Evolutionary conservation across 306 rosid species (phyloP), one percentile per base, ranked within the genome.

Genomic region (Lathyrus sativus): DNA sequence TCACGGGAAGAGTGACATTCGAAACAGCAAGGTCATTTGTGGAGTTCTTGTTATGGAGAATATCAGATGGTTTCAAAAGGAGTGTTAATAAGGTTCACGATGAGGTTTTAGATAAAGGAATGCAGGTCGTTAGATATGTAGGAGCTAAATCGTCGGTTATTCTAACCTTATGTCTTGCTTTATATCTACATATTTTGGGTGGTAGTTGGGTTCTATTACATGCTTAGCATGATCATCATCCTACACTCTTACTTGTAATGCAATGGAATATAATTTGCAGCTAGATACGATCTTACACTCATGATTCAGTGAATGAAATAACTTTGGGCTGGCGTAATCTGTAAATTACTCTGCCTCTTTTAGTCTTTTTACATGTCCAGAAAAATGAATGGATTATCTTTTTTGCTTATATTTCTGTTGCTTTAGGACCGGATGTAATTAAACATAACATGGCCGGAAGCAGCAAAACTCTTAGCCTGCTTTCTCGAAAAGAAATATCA

Each of bases 1-100:
- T 93, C 61, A 87, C 97, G 0, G 96, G 99, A 65, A 85, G 97
- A 72, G 95, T 88, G 64, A 90, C 97, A 15, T 79, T 88, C 13
- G 92, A 90, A 65, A 81, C 96, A 2, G 64, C 83, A 6, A 83
- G 92, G 75, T 90, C 96, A 6, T 68, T 93, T 51, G 78, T 84
- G 80, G 95, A 78, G 49, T 83, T 86, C 33, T 43, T 88, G 70
- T n/a, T 85, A 37, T 82, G 79, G 86, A 82, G 85, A 78, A 72
- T 88, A 9, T 55, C 87, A 19, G 95, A 88, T 22, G 86, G 88
- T 14, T 76, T 85, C 46, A 93, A 83, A 48, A 85, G 78, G 74
- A 81, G 91, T 67, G 9, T 83, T 57, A 78, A 74, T 55, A 80
- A 54, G 29, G 82, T 83, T 68, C 96, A 74, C 46, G 89, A 85